Conservation (phyloP, 495 filamentous ascomycete species). For the Podospora bellae-mahoneyi region DNA sequence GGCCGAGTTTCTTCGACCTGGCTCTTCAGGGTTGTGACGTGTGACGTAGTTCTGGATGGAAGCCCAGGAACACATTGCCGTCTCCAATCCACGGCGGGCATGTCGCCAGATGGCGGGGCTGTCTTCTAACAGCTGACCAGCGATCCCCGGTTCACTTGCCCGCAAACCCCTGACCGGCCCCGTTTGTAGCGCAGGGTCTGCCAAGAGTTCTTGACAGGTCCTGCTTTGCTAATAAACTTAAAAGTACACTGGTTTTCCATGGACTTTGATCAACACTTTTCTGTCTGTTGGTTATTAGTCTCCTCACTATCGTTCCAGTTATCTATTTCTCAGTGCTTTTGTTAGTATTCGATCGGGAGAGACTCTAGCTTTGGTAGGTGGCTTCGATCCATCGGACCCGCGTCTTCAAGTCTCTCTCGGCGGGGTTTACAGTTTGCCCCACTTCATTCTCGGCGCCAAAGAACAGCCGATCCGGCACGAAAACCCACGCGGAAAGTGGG, state of each 20-base stretch:
- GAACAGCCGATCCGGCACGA: slow-evolving; percentile 15
- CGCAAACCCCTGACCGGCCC: neutral
- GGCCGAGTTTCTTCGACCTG: neutral
- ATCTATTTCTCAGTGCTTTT: too few relatives aligned
- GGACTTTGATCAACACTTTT: too few relatives aligned
- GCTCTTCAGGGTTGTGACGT: slow-evolving; percentile 7
- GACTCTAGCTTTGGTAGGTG: too few relatives aligned
- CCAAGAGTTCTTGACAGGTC: neutral
- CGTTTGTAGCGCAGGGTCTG: neutral
- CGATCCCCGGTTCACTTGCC: slow-evolving; percentile 3
- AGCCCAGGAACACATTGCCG: slow-evolving; percentile 9
- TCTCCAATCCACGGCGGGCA: slow-evolving; percentile 1
- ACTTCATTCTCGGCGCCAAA: slow-evolving; percentile 11
- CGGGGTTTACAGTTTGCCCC: slow-evolving; percentile 7
- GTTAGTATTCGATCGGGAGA: too few relatives aligned
- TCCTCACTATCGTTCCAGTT: too few relatives aligned
- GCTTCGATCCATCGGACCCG: neutral
- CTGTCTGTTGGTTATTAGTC: too few relatives aligned
- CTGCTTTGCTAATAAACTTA: neutral
- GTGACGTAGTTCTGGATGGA: slow-evolving; percentile 10
- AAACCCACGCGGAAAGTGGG: neutral
- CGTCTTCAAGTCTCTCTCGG: neutral
- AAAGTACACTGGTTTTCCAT: too few relatives aligned
- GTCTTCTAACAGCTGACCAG: slow-evolving; percentile 4
- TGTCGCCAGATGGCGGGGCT: slow-evolving; percentile 19